These are phyloP conservation scores for Oenanthe javanica DNA, from an alignment of 140 eudicot species.

Conservation along the genomic window DNA sequence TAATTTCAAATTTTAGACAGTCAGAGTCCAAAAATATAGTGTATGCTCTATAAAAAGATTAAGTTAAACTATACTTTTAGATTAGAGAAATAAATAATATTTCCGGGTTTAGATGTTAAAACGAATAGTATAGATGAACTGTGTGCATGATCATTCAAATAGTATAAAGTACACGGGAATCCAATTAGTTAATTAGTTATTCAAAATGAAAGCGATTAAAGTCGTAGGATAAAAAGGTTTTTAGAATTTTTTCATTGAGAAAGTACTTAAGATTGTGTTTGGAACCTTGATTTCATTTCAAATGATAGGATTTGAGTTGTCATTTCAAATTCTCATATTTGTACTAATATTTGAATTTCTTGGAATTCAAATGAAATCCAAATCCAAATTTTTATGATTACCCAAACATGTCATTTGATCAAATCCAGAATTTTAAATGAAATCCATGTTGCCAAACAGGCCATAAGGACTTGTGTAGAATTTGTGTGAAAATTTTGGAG, in stretches of 20 bases:
- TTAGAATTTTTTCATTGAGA: neutral
- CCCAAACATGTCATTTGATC: too few relatives aligned
- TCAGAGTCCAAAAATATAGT: neutral
- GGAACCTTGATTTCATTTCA: too few relatives aligned
- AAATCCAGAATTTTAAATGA: too few relatives aligned
- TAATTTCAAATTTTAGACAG: neutral
- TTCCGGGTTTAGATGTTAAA: neutral
- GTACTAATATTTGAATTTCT: too few relatives aligned
- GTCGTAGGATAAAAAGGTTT: too few relatives aligned
- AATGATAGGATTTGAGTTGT: too few relatives aligned
- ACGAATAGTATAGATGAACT: neutral
- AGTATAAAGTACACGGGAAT: too few relatives aligned
- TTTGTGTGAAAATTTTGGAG: neutral
- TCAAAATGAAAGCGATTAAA: too few relatives aligned
- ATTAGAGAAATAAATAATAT: neutral
- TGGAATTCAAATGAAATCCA: too few relatives aligned
- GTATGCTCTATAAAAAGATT: neutral
- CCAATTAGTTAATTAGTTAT: neutral
- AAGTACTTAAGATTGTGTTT: neutral
- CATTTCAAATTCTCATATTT: too few relatives aligned
- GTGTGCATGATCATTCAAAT: neutral
- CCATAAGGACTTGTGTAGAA: neutral
- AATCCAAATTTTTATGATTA: too few relatives aligned
- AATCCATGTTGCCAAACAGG: too few relatives aligned
- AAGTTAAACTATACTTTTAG: neutral